Base-by-base conservation (phyloP, 139 green algal genomes). In the Coelastrella sp. region DNA sequence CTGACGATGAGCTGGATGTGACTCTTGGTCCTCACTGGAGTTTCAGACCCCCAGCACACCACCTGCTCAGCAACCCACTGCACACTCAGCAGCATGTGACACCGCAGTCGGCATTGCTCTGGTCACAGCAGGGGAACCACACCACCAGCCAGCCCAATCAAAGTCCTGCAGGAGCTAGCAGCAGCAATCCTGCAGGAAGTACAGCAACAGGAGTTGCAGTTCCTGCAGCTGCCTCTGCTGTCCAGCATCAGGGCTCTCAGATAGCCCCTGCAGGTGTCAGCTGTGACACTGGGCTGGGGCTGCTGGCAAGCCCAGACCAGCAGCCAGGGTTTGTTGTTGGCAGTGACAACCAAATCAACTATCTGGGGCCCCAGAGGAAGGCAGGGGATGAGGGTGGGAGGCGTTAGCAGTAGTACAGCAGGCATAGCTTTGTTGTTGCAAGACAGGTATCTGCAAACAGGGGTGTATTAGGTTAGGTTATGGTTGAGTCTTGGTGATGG, bases 11-110 rank as follows among this genome's bases (percentile, higher is more conserved):
- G 71, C 10, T 80, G 84, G 71, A 73, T 57, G 57, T 83, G 68
- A 61, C 17, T 16, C 79, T 80, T 74, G 71, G 79, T n/a, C n/a
- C 71, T 19, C n/a, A 82, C 57, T 89, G 84, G 84, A 83, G 84
- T 13, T 89, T 83, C 73, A 82, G 71, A 73, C 57, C 47, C 7
- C 84, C 71, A 47, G 32, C 32, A 13, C 13, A 64, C 3, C 5
- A 61, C 3, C 64, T 87, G 61, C 3, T 47, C 13, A 32, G 77
- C 61, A 61, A 77, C 14, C 23, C 61, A 10, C 7, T 71, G 83
- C 83, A 87, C 4, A 5, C n/a, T 13, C 32, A 73, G 32, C 82
- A 87, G 65, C 82, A 4, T 19, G 61, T 13, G 22, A 17, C 68
- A 76, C 7, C 14, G 7, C 68, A 59, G n/a, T 58, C 23, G 11